Evolutionary conservation across 1,139 yeast genomes (phyloP).

Genomic region (Yamadazyma blattariae): DNA sequence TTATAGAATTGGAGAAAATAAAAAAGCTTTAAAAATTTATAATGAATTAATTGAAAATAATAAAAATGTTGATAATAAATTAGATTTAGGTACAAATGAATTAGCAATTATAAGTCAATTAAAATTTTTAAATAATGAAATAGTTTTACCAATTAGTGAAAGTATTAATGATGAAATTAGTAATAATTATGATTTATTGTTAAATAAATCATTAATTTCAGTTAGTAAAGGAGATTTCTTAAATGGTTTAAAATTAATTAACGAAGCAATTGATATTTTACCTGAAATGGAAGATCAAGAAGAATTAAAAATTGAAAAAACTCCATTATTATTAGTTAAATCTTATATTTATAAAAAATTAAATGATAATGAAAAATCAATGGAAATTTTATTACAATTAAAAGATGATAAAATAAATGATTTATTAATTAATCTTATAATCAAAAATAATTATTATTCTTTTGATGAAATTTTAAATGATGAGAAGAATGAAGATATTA

Average conservation of each 20-base stretch:
- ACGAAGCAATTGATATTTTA: slow-evolving; percentile 48
- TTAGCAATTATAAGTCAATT: slow-evolving; percentile 65
- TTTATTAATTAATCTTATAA: slow-evolving; percentile 27
- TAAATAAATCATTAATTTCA: slow-evolving; percentile 65
- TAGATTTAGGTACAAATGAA: slow-evolving; percentile 69
- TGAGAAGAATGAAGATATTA: slow-evolving; percentile 8
- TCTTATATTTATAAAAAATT: slow-evolving; percentile 59
- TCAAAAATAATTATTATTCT: slow-evolving; percentile 34
- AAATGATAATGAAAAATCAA: slow-evolving; percentile 45
- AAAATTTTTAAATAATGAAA: slow-evolving; percentile 14
- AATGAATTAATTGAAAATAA: slow-evolving; percentile 43
- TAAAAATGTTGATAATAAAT: slow-evolving; percentile 30
- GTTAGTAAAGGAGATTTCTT: slow-evolving; percentile 43
- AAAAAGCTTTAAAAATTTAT: slow-evolving; percentile 55
- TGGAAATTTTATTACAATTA: slow-evolving; percentile 28
- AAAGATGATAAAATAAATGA: slow-evolving; percentile 25
- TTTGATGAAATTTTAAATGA: slow-evolving; percentile 8
- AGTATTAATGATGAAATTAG: slow-evolving; percentile 7
- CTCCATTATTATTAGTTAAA: slow-evolving; percentile 66
- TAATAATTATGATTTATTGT: slow-evolving; percentile 38
- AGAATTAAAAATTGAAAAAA: slow-evolving; percentile 45
- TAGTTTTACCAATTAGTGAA: slow-evolving; percentile 4
- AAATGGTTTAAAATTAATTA: slow-evolving; percentile 46
- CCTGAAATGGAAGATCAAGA: slow-evolving; percentile 37
- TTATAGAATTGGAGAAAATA: slow-evolving; percentile 63